Evolutionary conservation across 176 grass and related monocot genomes (phyloP).

Genomic region (Carex pumila): DNA sequence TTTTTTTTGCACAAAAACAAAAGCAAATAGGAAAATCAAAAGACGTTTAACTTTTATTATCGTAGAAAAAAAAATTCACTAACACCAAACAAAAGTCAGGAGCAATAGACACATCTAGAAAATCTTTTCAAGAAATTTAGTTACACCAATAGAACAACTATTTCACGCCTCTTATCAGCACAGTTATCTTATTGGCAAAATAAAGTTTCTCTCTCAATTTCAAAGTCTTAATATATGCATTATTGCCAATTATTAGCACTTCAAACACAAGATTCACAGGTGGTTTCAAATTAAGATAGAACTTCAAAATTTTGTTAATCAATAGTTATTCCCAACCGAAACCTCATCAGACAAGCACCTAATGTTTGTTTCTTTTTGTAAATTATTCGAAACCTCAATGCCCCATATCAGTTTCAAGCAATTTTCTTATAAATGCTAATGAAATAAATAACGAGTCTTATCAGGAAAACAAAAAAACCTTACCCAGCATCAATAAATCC

Average conservation of each 20-base stretch:
- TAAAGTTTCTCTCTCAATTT: background rate
- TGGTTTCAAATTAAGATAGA: background rate
- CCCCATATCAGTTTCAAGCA: background rate
- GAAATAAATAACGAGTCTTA: background rate
- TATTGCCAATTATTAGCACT: background rate
- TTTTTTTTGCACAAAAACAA: background rate
- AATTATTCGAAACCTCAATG: background rate
- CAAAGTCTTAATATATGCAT: background rate
- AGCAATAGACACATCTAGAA: background rate
- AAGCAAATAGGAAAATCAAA: background rate
- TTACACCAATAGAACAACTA: background rate
- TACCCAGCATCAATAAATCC: conserved; percentile 91
- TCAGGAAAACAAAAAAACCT: background rate
- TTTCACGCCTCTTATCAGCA: background rate
- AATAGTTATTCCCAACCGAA: background rate
- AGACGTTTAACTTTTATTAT: background rate
- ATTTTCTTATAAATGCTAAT: background rate
- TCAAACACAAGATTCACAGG: background rate
- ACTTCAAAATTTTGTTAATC: background rate
- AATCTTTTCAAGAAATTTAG: background rate
- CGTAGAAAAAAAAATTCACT: background rate
- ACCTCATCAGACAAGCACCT: background rate
- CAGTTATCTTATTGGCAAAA: background rate
- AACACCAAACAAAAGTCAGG: background rate
- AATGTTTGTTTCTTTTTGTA: background rate